Base-by-base conservation (phyloP, 768 basidiomycete species). In the Gymnopilus dilepis region DNA sequence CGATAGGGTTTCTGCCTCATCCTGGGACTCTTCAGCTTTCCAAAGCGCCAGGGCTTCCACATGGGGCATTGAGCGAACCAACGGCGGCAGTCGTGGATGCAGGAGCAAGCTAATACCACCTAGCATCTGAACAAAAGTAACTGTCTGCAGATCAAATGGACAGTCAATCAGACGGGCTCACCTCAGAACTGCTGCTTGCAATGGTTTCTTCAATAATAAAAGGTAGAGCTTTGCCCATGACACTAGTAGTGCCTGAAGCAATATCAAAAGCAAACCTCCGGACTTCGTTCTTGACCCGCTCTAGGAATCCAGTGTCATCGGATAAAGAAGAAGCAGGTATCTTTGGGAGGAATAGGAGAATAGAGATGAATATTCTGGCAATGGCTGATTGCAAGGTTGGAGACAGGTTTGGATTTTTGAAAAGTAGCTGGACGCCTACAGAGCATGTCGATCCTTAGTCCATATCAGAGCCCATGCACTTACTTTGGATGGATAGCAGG, bases 21-120 rank as follows among this genome's bases (percentile, higher is more conserved):
- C 89, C 19, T 80, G 76, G 30, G 84, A 80, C 67, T 91, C 90
- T 64, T 92, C 89, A 2, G 77, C 74, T 26, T 80, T 81, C 65
- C 86, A 86, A 28, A 93, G 77, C 12, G 87, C 81, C 15, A 92
- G 70, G 0, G 80, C 73, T 63, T 90, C 90, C 11, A 90, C 70
- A 30, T 82, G 78, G 15, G 91, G 90, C 59, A 90, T 72, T 3
- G 88, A 80, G 45, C 89, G 86, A 56, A 92, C 78, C 12, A 92
- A 74, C 7, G 92, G 90, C 8, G 94, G 94, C 4, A 91, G 79
- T 21, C 92, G 88, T 47, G 93, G 92, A 67, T 95, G 94, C 11
- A 95, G 70, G 22, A 94, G 74, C 26, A 88, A 70, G 59, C 91
- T 90, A 48, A 90, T 68, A 34, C 75, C 75, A 21, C 68, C 75